Percentiles rank a stretch among this genome's conserved stretches.
These are phyloP conservation scores for Beta lomatogona DNA, from an alignment of 179 eudicot genomes.

Conservation along the genomic window DNA sequence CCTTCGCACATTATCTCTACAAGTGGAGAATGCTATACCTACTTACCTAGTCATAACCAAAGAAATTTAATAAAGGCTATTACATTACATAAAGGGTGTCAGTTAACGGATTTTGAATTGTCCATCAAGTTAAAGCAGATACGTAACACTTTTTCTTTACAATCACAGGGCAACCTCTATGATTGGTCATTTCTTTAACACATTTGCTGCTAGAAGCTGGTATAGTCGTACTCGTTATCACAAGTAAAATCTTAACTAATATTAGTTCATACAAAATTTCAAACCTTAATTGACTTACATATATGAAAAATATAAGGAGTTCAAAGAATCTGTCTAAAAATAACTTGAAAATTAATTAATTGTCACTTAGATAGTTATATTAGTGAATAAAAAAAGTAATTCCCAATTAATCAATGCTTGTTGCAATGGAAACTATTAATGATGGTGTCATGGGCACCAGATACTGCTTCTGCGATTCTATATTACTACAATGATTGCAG, in stretches of 20 bases:
- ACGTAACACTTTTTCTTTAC: background rate
- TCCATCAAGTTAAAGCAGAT: background rate
- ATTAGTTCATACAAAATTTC: background rate
- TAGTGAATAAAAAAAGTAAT: too few species aligned
- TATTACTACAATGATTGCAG: background rate
- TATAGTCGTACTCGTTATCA: background rate
- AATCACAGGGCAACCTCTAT: background rate
- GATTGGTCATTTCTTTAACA: background rate
- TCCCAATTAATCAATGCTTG: too few species aligned
- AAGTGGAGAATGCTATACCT: background rate
- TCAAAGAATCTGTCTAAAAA: too few species aligned
- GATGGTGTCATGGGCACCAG: background rate
- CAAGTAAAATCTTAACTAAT: background rate
- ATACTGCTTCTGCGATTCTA: background rate
- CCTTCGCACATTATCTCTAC: background rate
- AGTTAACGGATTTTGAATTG: background rate
- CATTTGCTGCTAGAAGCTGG: background rate
- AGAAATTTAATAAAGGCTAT: background rate
- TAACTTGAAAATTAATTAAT: too few species aligned
- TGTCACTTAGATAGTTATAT: too few species aligned
- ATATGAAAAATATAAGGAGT: too few species aligned
- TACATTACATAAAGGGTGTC: background rate
- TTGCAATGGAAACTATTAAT: background rate
- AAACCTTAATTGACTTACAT: too few species aligned
- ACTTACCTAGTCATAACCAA: background rate